A percentile compares a stretch with the other conserved stretches of the same genome.
These are phyloP conservation scores for Didymella pinodella DNA, from an alignment of 2,329 filamentous ascomycete species.

Conservation along the genomic window DNA sequence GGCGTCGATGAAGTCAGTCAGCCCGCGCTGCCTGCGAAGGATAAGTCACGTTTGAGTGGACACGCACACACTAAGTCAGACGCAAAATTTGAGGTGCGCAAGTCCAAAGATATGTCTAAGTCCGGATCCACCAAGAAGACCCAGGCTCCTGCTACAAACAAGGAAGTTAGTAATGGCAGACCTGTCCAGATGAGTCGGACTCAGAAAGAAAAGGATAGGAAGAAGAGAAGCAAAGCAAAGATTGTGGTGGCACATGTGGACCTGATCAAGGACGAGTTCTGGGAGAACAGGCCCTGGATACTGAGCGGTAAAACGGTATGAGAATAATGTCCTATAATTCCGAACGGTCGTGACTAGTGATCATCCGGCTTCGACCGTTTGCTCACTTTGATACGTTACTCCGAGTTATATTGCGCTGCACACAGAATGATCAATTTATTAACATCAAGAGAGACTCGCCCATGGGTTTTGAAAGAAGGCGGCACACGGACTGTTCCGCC, in stretches of 20 bases:
- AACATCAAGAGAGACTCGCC: too few relatives aligned
- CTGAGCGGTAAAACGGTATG: constrained; percentile 49
- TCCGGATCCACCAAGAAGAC: constrained; percentile 2
- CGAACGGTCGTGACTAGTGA: background rate
- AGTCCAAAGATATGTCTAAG: background rate
- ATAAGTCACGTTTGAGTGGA: background rate
- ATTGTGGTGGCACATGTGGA: constrained; percentile 87
- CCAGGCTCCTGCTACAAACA: background rate
- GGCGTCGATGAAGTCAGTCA: background rate
- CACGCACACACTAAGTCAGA: constrained; percentile 1
- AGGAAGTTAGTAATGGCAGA: constrained; percentile 10
- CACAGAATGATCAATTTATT: too few relatives aligned
- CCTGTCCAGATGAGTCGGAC: constrained; percentile 70
- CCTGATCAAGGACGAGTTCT: constrained; percentile 95
- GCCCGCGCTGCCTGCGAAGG: background rate
- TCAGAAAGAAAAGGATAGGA: constrained; percentile 84
- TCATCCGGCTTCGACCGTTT: background rate
- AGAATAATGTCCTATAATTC: background rate
- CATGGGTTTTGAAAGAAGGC: too few relatives aligned
- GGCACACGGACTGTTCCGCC: too few relatives aligned
- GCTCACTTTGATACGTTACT: background rate
- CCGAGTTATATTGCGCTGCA: background rate
- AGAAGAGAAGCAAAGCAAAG: constrained; percentile 78
- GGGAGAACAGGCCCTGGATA: constrained; percentile 83
- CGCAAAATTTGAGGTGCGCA: background rate